phyloP scores from a whole-genome alignment of 1,139 yeast genomes.

The Candida tetrigidarum region DNA sequence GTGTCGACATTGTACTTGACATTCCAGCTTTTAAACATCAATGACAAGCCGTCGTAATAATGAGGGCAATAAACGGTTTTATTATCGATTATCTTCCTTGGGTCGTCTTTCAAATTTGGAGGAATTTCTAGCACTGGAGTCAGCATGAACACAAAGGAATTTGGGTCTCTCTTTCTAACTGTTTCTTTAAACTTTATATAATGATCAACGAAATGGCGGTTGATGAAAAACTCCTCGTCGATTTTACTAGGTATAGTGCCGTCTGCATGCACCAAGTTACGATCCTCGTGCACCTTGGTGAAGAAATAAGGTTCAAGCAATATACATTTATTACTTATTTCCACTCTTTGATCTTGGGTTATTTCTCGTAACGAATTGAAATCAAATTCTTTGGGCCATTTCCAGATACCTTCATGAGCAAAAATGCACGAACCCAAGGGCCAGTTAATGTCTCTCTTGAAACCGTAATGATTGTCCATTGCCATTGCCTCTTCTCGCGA shows the following conservation, averaged over 20 bases:
- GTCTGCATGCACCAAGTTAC: constrained; percentile 20
- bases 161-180: constrained; percentile 50
- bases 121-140: constrained; percentile 86
- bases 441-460: constrained; percentile 71
- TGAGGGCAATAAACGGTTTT: constrained; percentile 83
- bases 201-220: constrained; percentile 62
- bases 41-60: constrained; percentile 90
- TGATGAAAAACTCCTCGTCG: constrained; percentile 63
- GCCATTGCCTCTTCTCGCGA: constrained; percentile 35
- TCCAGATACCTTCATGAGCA: constrained; percentile 80
- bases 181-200: constrained; percentile 52
- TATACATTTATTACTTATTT: constrained; percentile 34
- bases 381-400: constrained; percentile 37
- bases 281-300: constrained; percentile 27
- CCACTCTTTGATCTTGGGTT: constrained; percentile 34
- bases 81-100: constrained; percentile 55
- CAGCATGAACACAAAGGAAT: constrained; percentile 68
- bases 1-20: constrained; percentile 82
- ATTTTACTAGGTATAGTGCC: constrained; percentile 34
- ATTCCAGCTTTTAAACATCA: constrained; percentile 89
- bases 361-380: constrained; percentile 23
- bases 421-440: constrained; percentile 74
- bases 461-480: constrained; percentile 68
- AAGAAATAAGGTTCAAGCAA: constrained; percentile 37
- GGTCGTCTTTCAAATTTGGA: constrained; percentile 62